These are phyloP conservation scores for Beauveria brongniartii DNA, from an alignment of 2,329 filamentous ascomycete species.

Conservation along the genomic window DNA sequence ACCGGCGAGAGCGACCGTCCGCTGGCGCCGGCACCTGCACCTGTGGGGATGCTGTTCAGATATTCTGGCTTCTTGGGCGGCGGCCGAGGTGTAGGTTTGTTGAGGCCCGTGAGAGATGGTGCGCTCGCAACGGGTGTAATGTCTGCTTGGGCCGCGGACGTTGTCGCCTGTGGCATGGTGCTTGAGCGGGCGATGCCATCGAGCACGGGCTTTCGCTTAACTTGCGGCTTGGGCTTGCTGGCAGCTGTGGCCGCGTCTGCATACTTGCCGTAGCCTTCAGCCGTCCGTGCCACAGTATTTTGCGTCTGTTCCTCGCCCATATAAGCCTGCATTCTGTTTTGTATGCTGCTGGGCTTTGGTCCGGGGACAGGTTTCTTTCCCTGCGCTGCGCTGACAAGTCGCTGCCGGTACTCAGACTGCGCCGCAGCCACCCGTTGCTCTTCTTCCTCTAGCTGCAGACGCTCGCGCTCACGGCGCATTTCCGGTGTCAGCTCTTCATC, in stretches of 20 bases:
- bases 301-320: constrained; percentile 67
- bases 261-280: constrained; percentile 84
- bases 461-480: constrained; percentile 82
- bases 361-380: constrained; percentile 31
- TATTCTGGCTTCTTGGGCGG: constrained; percentile 56
- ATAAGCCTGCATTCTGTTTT: constrained; percentile 81
- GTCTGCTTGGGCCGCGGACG: not conserved
- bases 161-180: constrained; percentile 18
- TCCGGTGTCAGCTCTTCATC: constrained; percentile 73
- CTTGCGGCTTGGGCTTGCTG: constrained; percentile 32
- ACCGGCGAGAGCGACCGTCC: constrained; percentile 35
- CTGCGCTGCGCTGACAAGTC: constrained; percentile 47
- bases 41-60: constrained; percentile 47
- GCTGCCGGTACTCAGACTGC: constrained; percentile 77
- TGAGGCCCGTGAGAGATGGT: constrained; percentile 17
- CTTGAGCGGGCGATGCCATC: constrained; percentile 24
- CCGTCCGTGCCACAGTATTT: constrained; percentile 55
- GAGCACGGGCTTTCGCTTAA: constrained; percentile 44
- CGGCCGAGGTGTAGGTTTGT: constrained; percentile 31
- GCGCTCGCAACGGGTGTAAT: constrained; percentile 16
- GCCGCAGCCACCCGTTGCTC: constrained; percentile 84
- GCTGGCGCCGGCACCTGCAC: constrained; percentile 18
- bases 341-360: constrained; percentile 71
- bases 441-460: constrained; percentile 72
- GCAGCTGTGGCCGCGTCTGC: constrained; percentile 46